Conservation (phyloP, 1,284 basidiomycete genomes). For the Ceratobasidium sp. region DNA sequence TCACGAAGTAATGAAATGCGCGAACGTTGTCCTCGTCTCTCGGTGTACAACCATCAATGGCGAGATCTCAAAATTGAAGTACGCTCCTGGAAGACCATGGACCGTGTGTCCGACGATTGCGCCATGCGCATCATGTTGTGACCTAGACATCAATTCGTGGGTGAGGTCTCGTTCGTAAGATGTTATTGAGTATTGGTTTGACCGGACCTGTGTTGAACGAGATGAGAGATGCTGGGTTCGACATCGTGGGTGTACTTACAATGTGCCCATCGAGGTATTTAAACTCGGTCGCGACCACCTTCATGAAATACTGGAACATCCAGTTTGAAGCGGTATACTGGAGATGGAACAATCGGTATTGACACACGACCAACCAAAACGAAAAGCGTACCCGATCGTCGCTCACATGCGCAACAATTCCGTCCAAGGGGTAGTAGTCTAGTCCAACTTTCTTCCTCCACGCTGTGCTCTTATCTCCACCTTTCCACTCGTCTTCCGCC, state of each 20-base stretch:
- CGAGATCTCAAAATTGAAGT: constrained; percentile 98
- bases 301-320: constrained; percentile 98
- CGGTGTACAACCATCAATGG: constrained; percentile 91
- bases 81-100: constrained; percentile 79
- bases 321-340: constrained; percentile 76
- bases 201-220: constrained; percentile 60
- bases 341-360: constrained; percentile 3
- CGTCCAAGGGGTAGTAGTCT: constrained; percentile 78
- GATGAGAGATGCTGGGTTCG: too few relatives aligned
- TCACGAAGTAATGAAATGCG: constrained; percentile 95
- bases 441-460: constrained; percentile 81
- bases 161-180: constrained; percentile 92
- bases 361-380: neutral
- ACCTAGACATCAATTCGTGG: constrained; percentile 58
- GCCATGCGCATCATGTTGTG: constrained; percentile 67
- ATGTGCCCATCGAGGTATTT: constrained; percentile 74
- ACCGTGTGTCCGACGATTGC: constrained; percentile 82
- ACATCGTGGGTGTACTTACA: too few relatives aligned
- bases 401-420: constrained; percentile 65
- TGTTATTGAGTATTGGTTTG: constrained; percentile 93
- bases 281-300: constrained; percentile 94
- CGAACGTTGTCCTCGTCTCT: constrained; percentile 92
- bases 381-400: constrained; percentile 43
- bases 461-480: constrained; percentile 32
- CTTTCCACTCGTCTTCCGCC: constrained; percentile 79